phyloP scores from a whole-genome alignment of 1,284 basidiomycete genomes.

The Fomitopsis betulina region DNA sequence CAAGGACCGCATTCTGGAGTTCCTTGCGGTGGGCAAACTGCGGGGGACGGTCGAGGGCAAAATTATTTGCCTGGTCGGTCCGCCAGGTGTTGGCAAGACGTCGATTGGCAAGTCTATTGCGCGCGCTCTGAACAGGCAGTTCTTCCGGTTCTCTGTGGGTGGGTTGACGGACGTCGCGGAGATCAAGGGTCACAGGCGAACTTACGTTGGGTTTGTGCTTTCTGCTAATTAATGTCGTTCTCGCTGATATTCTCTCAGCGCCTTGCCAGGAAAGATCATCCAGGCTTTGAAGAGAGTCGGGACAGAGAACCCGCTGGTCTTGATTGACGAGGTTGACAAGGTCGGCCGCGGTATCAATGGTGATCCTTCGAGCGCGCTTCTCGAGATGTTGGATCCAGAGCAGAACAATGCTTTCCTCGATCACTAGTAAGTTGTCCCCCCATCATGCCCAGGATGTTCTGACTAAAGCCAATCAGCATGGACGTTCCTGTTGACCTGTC shows the following conservation, averaged over 20 bases:
- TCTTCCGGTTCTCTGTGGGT: constrained; percentile 97
- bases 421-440: constrained; percentile 68
- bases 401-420: constrained; percentile 97
- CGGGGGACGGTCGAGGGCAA: constrained; percentile 97
- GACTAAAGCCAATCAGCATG: constrained; percentile 51
- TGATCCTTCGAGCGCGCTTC: constrained; percentile 89
- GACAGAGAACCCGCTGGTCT: constrained; percentile 93
- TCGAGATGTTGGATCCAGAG: constrained; percentile 98
- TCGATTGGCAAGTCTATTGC: constrained; percentile 95
- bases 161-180: constrained; percentile 97
- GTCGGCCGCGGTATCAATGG: constrained; percentile 95
- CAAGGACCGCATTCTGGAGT: constrained; percentile 97
- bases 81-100: constrained; percentile 97
- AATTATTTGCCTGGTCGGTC: constrained; percentile 95
- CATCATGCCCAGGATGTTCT: background rate
- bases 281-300: constrained; percentile 96
- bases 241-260: constrained; percentile 38
- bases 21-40: constrained; percentile 96
- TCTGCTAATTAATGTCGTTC: background rate
- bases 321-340: constrained; percentile 99
- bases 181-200: constrained; percentile 97
- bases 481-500: constrained; percentile 97
- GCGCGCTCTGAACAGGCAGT: constrained; percentile 79
- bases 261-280: constrained; percentile 96
- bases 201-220: constrained; percentile 82